phyloP scores from a whole-genome alignment of 768 basidiomycete species.

The Suillus decipiens region DNA sequence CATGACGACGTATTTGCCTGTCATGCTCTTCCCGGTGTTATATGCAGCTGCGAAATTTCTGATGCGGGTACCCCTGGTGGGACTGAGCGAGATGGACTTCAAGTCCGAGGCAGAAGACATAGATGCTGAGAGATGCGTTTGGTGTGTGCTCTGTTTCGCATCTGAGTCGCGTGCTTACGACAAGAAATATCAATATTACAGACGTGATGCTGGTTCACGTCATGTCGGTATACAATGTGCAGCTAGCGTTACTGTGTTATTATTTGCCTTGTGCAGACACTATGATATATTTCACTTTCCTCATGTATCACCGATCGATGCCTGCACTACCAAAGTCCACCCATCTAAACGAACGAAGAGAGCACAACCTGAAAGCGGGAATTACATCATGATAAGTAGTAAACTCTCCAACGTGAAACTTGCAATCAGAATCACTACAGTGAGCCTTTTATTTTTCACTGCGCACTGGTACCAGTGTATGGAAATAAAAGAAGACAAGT shows the following conservation, averaged over 20 bases:
- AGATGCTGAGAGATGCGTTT: not conserved
- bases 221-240: not conserved
- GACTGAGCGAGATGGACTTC: not conserved
- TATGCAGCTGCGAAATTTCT: not conserved
- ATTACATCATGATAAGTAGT: too few species aligned
- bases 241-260: not conserved
- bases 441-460: too few species aligned
- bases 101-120: not conserved
- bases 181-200: not conserved
- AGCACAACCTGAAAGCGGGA: too few species aligned
- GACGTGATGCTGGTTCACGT: not conserved
- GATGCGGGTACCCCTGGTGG: not conserved
- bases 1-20: not conserved
- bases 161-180: not conserved
- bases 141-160: not conserved
- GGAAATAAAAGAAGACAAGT: too few species aligned
- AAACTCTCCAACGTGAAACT: too few species aligned
- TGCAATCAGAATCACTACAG: too few species aligned
- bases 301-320: not conserved
- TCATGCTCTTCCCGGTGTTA: not conserved
- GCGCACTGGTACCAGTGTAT: too few species aligned
- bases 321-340: too few species aligned
- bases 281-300: not conserved
- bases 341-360: too few species aligned
- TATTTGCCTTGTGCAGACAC: not conserved